Base-by-base conservation (phyloP, 768 basidiomycete species). In the Agrocybe chaxingu region DNA sequence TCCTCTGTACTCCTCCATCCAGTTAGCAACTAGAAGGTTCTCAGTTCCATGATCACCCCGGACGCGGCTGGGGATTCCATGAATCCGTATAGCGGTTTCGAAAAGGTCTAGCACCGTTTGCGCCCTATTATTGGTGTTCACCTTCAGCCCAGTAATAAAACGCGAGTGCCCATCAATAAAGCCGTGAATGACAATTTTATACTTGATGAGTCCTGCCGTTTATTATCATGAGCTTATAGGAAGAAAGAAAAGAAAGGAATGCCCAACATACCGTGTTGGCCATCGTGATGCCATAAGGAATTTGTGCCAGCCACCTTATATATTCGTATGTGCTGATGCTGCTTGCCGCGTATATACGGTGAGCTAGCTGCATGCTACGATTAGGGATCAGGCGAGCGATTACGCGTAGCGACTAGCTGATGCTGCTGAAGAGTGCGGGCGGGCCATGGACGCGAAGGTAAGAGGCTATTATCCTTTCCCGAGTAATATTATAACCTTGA, bases 121-220 rank as follows among this genome's bases (percentile, higher is more conserved):
- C 2, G 69, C 65, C 1, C 60, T 51, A 51, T 79, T 77, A 56
- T 79, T 78, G 59, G 62, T 66, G 52, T 60, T 66, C 1, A 64
- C 72, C 8, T 55, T 42, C 24, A 77, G 55, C 5, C 66, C 71
- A 2, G 62, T 61, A 1, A 76, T 56, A 13, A 70, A 58, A 3
- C 71, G 57, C 0, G 69, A 69, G 43, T 67, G 66, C 1, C 76
- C 74, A 62, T 77, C 73, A 8, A 77, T 67, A 47, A 72, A 74
- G 1, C 66, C 67, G 56, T 75, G 74, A 2, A 68, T 66, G 3
- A 74, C 67, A 38, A 73, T 63, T 39, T 63, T 62, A 59, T 61
- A 74, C 3, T 42, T 51, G 40, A 74, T 73, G 9, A 72, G 63
- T 4, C 63, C 69, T 69, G 29, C 30, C 19, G 31, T 8, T 35